Base-by-base conservation (phyloP, 164 flowering plant species). In the Protea cynaroides region DNA sequence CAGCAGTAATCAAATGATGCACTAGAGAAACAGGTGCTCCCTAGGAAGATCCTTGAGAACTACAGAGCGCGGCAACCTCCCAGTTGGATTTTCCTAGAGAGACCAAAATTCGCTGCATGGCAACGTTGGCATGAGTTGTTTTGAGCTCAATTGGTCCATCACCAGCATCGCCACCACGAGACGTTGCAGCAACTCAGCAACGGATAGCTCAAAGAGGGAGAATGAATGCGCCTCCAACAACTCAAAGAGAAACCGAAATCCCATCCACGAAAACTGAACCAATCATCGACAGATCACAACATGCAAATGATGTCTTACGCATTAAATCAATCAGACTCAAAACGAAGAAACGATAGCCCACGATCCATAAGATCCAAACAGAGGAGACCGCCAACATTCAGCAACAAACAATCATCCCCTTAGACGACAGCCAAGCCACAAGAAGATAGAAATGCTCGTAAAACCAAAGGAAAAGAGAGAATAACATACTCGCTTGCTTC, bases 401-500 rank as follows among this genome's bases (percentile, higher is more conserved):
- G 8, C 50, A n/a, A n/a, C n/a, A 29, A 9, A 7, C 19, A 3
- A 18, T 4, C 24, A 10, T 18, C 58, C 36, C 19, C 24, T 4
- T 37, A 15, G 36, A 36, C 29, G 25, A 55, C 36, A 24, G 58
- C 14, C 50, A 6, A 46, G 50, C 17, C 50, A 46, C 13, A 6
- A 17, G 50, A 46, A 19, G 37, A n/a, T 14, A 55, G 59, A 44
- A 29, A 56, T 7, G 38, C 24, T 36, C 34, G 40, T 37, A 55
- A 50, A 51, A 29, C 34, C 34, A 29, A 29, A 8, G 34, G 25
- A 52, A 51, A 57, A 69, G 57, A 25, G 65, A 25, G 55, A 12
- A 43, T 37, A 57, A 74, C 84, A 53, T 69, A 83, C 87, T 79
- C 83, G 64, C 76, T 74, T 34, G 79, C 70, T 11, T 75, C 78